Base-by-base conservation (phyloP, 106 monocot species). In the Alisma plantagoaquatica region DNA sequence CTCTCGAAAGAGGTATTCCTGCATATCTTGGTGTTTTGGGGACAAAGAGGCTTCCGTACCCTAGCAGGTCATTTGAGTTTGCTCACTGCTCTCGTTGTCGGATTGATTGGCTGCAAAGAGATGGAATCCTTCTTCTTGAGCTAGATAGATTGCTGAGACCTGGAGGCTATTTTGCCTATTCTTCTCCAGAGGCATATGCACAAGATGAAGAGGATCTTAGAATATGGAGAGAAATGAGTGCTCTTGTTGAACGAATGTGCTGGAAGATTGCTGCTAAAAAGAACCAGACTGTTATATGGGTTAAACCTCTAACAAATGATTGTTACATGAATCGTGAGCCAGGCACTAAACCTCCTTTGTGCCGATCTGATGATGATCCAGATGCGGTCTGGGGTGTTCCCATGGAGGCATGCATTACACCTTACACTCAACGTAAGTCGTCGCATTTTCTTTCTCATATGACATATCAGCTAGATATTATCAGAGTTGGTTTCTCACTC, bases 61-160 rank as follows among this genome's bases (percentile, higher is more conserved):
- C 91, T 2, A 81, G 77, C 59, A 66, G 84, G 38, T 91, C 91
- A 20, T 91, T 91, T 61, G 91, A 91, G 46, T 66, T 91, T 51
- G 91, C 91, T 54, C 91, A 91, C 61, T 91, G 91, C 57, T 91
- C 91, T 54, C 77, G 91, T 59, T 91, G 91, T 74, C 71, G 91
- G 38, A 91, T 91, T 31, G 91, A 91, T 70, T 91, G 91, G 91
- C 84, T 91, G 62, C 91, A 91, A 54, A 84, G 91, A 27, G 85
- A 91, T 70, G 91, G 91, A 42, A 81, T 91, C 46, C 72, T 91
- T 16, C 68, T 91, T 26, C 84, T 91, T 47, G 91, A 91, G 57
- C 63, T 91, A 35, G 91, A 91, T 60, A 76, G 91, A 69, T 56
- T 91, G 54, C 81, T 91, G 2, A 72, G 78, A 31, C 91, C 91